These are phyloP conservation scores for Prunus persica DNA, from an alignment of 306 rosid genomes.

Conservation along the genomic window Prunus_persica_NCBIv2 NC_034013.1:10998501-10999000, in stretches of 20 bases:
- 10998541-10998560: slow-evolving; percentile 78
- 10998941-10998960: slow-evolving; percentile 99
- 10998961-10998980: slow-evolving; percentile 90
- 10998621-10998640: slow-evolving; percentile 90
- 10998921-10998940: slow-evolving; percentile 95
- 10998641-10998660: slow-evolving; percentile 22
- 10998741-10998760: slow-evolving; percentile 91
- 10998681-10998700: slow-evolving; percentile 3
- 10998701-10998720: slow-evolving; percentile 54
- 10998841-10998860: slow-evolving; percentile 27
- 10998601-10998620: slow-evolving; percentile 96
- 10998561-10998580: slow-evolving; percentile 98
- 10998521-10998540: slow-evolving; percentile 74
- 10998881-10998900: background rate
- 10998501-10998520: slow-evolving; percentile 79
- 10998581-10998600: slow-evolving; percentile 97
- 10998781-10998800: slow-evolving; percentile 77
- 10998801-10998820: slow-evolving; percentile 97
- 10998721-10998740: slow-evolving; percentile 72
- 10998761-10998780: slow-evolving; percentile 90
- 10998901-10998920: slow-evolving; percentile 63
- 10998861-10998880: slow-evolving; percentile 12
- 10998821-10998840: slow-evolving; percentile 69
- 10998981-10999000: slow-evolving; percentile 70
- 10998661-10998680: slow-evolving; percentile 23